Base-by-base conservation (phyloP, 2,329 filamentous ascomycete genomes). In the Clarireedia sp. region DNA sequence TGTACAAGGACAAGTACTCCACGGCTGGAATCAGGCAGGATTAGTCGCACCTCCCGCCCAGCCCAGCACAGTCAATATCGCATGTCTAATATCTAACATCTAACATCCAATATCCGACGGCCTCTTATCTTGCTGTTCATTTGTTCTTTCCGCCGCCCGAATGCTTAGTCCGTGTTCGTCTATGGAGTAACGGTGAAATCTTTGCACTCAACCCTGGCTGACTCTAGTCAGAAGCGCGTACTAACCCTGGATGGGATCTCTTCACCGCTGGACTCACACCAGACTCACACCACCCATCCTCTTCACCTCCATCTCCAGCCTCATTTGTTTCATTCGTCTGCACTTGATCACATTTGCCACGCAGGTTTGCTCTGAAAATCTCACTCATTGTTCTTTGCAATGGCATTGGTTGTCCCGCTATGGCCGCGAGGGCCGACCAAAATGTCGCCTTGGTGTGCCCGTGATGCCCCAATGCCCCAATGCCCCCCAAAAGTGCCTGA, bases 311-410 rank as follows among this genome's bases (percentile, higher is more conserved):
- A 19, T 26, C 29, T 36, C 52, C 52, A 55, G 52, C 52, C 46
- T 55, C 52, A 55, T 37, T 33, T 44, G 29, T 55, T 55, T 55
- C 52, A 55, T 55, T 55, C 38, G 52, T 26, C 37, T 44, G 19
- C 29, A 21, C 4, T 33, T 24, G 16, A 37, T 43, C 29, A 33
- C 23, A 24, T 23, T 17, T 10, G 37, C 48, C 45, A 23, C 21
- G 7, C 10, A 54, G 40, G 21, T 41, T 48, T 19, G n/a, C 23
- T 9, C 44, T 21, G 14, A 12, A 19, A 17, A 43, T 19, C 21
- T 43, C 17, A 43, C 17, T 19, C 9, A n/a, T 43, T 21, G 17
- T 43, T 17, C 12, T 19, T 43, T 43, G 40, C 10, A 16, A 29
- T 23, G 8, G 43, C 6, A 23, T 46, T 46, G 43, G 23, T 46